phyloP scores from a whole-genome alignment of 768 basidiomycete species.

The Pulveroboletus frians region DNA sequence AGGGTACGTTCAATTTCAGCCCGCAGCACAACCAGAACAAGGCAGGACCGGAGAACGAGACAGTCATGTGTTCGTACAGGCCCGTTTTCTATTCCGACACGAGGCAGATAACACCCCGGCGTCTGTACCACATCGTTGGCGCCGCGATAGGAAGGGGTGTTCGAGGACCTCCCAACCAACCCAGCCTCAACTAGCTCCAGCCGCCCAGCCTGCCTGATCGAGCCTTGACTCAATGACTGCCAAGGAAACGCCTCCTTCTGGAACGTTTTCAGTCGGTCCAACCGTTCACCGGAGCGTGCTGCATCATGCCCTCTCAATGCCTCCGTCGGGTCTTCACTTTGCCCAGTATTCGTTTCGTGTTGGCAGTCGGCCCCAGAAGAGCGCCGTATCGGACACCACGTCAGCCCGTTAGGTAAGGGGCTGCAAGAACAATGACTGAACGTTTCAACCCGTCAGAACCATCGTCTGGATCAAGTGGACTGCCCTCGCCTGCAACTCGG shows the following conservation, averaged over 20 bases:
- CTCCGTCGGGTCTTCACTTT: not conserved
- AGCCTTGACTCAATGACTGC: not conserved
- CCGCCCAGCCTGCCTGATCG: slow-evolving; percentile 14
- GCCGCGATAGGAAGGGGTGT: slow-evolving; percentile 17
- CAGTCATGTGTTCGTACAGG: not conserved
- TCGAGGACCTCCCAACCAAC: slow-evolving; percentile 10
- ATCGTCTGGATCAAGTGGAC: not conserved
- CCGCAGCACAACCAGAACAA: not conserved
- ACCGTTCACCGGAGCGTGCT: not conserved
- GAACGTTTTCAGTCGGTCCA: slow-evolving; percentile 7
- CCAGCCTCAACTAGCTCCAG: not conserved
- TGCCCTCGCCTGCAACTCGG: too few species aligned
- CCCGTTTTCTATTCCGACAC: slow-evolving; percentile 5
- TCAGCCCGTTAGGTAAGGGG: slow-evolving; percentile 7
- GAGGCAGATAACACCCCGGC: slow-evolving; percentile 29
- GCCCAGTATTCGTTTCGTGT: not conserved
- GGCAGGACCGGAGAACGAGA: not conserved
- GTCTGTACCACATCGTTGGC: slow-evolving; percentile 22
- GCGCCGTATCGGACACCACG: slow-evolving; percentile 14
- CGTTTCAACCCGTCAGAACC: not conserved
- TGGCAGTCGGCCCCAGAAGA: slow-evolving; percentile 3
- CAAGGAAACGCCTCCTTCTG: slow-evolving; percentile 3
- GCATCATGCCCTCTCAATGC: not conserved
- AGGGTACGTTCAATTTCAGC: not conserved
- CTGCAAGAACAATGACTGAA: not conserved